phyloP scores from a whole-genome alignment of 2,329 filamentous ascomycete genomes.

The Aspergillus arachidicola region DNA sequence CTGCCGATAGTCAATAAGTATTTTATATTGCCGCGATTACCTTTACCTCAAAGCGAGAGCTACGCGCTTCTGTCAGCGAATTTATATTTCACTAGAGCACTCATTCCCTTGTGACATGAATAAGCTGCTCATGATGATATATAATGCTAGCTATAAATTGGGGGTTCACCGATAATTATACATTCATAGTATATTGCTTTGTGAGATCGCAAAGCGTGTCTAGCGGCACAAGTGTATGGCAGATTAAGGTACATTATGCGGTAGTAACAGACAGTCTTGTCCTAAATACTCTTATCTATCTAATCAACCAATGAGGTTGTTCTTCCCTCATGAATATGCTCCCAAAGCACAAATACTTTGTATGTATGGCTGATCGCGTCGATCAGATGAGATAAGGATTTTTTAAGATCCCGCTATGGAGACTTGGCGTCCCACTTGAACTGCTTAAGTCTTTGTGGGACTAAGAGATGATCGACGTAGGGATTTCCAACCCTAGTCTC shows the following conservation, averaged over 20 bases:
- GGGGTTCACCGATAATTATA: background rate
- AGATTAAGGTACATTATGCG: too few relatives aligned
- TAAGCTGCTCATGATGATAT: background rate
- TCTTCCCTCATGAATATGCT: background rate
- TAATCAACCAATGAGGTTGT: too few relatives aligned
- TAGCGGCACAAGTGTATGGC: too few relatives aligned
- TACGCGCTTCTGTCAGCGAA: background rate
- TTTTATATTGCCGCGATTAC: background rate
- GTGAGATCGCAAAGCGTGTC: too few relatives aligned
- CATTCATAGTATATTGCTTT: too few relatives aligned
- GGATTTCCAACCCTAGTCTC: background rate
- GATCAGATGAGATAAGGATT: conserved; percentile 1
- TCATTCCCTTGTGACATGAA: background rate
- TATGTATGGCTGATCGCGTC: background rate
- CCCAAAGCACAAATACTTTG: background rate
- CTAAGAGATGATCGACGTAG: background rate
- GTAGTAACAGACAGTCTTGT: too few relatives aligned
- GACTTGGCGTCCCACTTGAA: background rate
- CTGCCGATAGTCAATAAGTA: background rate
- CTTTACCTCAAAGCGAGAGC: background rate
- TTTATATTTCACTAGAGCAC: background rate
- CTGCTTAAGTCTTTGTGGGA: background rate
- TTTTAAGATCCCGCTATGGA: background rate
- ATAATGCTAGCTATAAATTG: background rate
- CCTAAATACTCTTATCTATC: too few relatives aligned